phyloP scores from a whole-genome alignment of 768 basidiomycete genomes.

The Leccinum truebloodii region DNA sequence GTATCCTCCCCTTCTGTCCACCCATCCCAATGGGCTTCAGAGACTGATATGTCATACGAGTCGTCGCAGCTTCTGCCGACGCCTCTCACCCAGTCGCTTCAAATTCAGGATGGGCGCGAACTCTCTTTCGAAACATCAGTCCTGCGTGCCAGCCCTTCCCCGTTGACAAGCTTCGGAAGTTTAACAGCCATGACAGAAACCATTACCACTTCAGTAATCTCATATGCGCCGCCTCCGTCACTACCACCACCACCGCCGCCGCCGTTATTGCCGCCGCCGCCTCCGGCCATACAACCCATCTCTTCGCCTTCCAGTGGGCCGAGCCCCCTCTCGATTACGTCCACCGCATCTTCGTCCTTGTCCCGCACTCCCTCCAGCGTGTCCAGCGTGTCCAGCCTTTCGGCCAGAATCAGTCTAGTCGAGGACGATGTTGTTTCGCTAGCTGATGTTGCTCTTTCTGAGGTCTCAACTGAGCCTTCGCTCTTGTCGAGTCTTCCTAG shows the following conservation, averaged over 20 bases:
- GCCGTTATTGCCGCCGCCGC: not conserved
- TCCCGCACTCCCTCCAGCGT: slow-evolving; percentile 41
- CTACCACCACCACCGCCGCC: not conserved
- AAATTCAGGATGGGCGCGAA: slow-evolving; percentile 61
- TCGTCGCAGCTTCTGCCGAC: slow-evolving; percentile 76
- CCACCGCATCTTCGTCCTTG: slow-evolving; percentile 31
- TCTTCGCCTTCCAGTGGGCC: slow-evolving; percentile 37
- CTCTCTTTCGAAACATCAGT: slow-evolving; percentile 74
- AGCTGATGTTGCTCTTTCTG: slow-evolving; percentile 23
- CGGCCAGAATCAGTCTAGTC: slow-evolving; percentile 37
- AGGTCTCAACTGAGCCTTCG: slow-evolving; percentile 56
- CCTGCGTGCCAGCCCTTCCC: slow-evolving; percentile 58
- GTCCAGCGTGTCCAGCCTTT: slow-evolving; percentile 46
- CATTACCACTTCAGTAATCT: slow-evolving; percentile 25
- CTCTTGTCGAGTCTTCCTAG: slow-evolving; percentile 48
- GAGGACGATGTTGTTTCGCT: slow-evolving; percentile 32
- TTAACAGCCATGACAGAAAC: slow-evolving; percentile 38
- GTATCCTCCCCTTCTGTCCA: slow-evolving; percentile 42
- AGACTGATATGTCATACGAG: slow-evolving; percentile 71
- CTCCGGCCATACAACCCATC: slow-evolving; percentile 24
- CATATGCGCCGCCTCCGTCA: slow-evolving; percentile 2
- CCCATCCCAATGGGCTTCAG: slow-evolving; percentile 56
- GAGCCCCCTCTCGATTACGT: slow-evolving; percentile 33
- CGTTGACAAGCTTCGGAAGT: slow-evolving; percentile 33
- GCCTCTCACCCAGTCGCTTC: slow-evolving; percentile 53